Conservation (phyloP, 176 grass and related monocot genomes). For the Phoenix roebelenii region DNA sequence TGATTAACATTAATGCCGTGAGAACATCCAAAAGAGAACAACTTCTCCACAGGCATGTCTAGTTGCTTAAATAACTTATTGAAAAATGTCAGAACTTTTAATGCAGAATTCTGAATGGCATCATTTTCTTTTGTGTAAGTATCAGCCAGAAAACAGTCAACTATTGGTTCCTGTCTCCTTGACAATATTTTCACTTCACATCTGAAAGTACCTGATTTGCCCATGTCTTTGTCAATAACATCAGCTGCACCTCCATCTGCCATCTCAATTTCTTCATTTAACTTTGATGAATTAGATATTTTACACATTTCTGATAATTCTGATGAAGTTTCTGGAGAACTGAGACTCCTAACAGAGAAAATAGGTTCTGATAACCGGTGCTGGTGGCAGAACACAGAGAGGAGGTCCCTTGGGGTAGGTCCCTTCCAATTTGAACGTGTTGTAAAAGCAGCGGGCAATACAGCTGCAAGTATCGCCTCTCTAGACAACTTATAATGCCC, state of each 20-base stretch:
- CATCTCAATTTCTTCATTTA: constrained; percentile 15
- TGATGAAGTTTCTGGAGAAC: constrained; percentile 9
- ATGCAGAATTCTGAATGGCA: constrained; percentile 67
- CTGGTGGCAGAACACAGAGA: constrained; percentile 66
- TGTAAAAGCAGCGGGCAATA: constrained; percentile 56
- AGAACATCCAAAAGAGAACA: constrained; percentile 42
- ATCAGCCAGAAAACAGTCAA: constrained; percentile 51
- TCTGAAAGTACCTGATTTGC: constrained; percentile 33
- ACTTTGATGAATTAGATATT: not conserved
- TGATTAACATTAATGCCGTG: constrained; percentile 40
- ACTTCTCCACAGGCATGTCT: constrained; percentile 20
- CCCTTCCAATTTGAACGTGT: constrained; percentile 74
- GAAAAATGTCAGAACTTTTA: constrained; percentile 76
- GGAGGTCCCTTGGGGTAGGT: constrained; percentile 52
- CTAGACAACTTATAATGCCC: constrained; percentile 73
- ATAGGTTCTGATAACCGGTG: constrained; percentile 61
- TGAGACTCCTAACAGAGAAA: constrained; percentile 35
- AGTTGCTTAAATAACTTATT: constrained; percentile 38
- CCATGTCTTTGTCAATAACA: constrained; percentile 11
- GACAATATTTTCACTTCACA: constrained; percentile 66
- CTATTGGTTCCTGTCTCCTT: constrained; percentile 43
- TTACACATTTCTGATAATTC: constrained; percentile 17
- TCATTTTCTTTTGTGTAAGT: constrained; percentile 70
- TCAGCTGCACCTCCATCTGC: constrained; percentile 13
- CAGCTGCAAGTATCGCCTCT: constrained; percentile 62